Conservation (phyloP, 805 yeast species). For the Schizosaccharomyces cryophilus region DNA sequence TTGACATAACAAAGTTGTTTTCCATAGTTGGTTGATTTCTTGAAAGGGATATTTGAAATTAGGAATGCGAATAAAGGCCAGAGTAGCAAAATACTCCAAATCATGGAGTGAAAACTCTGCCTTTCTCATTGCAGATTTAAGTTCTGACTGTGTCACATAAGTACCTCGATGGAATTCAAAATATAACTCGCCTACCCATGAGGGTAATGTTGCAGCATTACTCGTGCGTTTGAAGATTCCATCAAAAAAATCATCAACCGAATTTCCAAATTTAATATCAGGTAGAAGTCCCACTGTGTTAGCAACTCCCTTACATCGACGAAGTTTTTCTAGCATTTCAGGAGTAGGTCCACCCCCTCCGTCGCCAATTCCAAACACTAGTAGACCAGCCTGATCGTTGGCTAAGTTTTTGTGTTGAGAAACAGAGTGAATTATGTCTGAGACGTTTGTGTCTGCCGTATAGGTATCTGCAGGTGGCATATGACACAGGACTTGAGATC, state of each 20-base stretch:
- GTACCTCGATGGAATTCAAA: slow-evolving; percentile 94
- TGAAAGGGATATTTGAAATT: slow-evolving; percentile 47
- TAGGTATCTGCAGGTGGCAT: slow-evolving; percentile 97
- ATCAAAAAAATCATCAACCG: slow-evolving; percentile 62
- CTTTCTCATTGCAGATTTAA: slow-evolving; percentile 55
- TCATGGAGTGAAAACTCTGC: slow-evolving; percentile 62
- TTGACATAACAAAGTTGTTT: slow-evolving; percentile 67
- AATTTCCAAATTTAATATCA: slow-evolving; percentile 48
- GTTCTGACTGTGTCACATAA: slow-evolving; percentile 77
- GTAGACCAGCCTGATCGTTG: slow-evolving; percentile 53
- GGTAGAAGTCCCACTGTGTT: slow-evolving; percentile 66
- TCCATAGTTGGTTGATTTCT: slow-evolving; percentile 57
- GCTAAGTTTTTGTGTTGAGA: slow-evolving; percentile 64
- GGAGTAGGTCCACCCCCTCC: slow-evolving; percentile 98
- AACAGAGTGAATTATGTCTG: slow-evolving; percentile 66
- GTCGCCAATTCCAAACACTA: slow-evolving; percentile 82
- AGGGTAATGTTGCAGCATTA: slow-evolving; percentile 42
- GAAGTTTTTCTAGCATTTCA: slow-evolving; percentile 75
- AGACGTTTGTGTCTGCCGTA: slow-evolving; percentile 79
- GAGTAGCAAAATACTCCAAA: slow-evolving; percentile 46
- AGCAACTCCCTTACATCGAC: slow-evolving; percentile 72
- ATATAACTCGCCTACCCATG: slow-evolving; percentile 86
- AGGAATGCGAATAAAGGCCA: slow-evolving; percentile 10
- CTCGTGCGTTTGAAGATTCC: slow-evolving; percentile 35
- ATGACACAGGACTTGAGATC: slow-evolving; percentile 77